phyloP scores from a whole-genome alignment of 352 stramenopile species.

The Globisporangium sylvaticum region DNA sequence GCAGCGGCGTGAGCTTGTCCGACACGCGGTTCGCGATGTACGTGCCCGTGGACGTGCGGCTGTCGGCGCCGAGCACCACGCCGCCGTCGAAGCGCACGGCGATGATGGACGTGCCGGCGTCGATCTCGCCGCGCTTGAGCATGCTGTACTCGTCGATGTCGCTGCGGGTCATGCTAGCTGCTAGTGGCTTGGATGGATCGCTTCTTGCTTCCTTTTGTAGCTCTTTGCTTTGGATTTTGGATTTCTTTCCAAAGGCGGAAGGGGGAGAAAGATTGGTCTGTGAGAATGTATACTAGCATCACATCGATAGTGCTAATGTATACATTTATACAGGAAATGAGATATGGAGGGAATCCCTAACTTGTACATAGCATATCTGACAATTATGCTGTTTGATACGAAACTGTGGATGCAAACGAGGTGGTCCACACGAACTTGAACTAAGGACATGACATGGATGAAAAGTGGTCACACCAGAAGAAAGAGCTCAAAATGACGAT shows the following conservation, averaged over 20 bases:
- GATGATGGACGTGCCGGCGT: conserved; percentile 98
- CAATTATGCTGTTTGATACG: neutral
- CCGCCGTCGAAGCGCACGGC: conserved; percentile 94
- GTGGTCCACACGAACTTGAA: too few species aligned
- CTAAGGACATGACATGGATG: too few species aligned
- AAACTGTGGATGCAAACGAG: neutral
- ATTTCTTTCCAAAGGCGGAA: neutral
- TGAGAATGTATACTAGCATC: neutral
- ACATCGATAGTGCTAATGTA: neutral
- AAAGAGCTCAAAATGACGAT: too few species aligned
- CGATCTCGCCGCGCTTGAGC: conserved; percentile 90
- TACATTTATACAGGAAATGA: neutral
- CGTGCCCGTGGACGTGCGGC: conserved; percentile 89
- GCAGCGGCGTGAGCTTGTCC: conserved; percentile 97
- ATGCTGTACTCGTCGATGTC: conserved; percentile 56
- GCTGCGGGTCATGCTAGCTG: conserved; percentile 14
- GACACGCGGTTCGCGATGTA: conserved; percentile 98
- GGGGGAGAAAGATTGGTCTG: neutral
- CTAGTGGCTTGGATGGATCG: neutral
- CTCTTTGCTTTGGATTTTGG: conserved; percentile 3
- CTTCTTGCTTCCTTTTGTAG: neutral
- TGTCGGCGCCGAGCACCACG: conserved; percentile 96
- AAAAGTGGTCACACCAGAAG: too few species aligned
- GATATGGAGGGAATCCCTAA: too few species aligned
- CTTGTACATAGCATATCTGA: neutral